Conservation (phyloP, 2,329 filamentous ascomycete genomes). For the Diplocarpon rosae region DNA sequence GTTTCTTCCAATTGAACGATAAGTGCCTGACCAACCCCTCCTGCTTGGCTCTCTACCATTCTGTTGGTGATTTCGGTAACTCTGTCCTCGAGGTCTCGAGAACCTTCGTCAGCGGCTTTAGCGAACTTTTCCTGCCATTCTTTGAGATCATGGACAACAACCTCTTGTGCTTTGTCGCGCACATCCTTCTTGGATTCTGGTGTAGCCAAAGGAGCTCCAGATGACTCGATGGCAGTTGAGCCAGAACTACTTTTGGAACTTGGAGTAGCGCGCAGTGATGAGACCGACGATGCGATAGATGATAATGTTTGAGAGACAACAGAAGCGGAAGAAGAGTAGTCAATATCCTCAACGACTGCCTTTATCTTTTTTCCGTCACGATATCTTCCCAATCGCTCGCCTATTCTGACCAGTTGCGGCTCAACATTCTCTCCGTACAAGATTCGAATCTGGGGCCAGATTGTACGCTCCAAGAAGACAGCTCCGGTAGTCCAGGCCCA, state of each 20-base stretch:
- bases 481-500: conserved; percentile 60
- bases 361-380: conserved; percentile 50
- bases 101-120: conserved; percentile 72
- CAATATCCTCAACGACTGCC: conserved; percentile 43
- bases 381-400: conserved; percentile 73
- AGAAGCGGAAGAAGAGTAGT: conserved; percentile 28
- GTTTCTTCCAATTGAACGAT: conserved; percentile 58
- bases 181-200: conserved; percentile 37
- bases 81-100: conserved; percentile 52
- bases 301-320: conserved; percentile 22
- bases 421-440: conserved; percentile 89
- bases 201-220: conserved; percentile 23
- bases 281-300: conserved; percentile 20
- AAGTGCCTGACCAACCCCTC: conserved; percentile 53
- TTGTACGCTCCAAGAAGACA: conserved; percentile 59
- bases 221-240: conserved; percentile 15
- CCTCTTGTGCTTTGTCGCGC: conserved; percentile 48
- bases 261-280: conserved; percentile 16
- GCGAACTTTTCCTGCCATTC: conserved; percentile 85
- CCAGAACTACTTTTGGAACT: conserved; percentile 5
- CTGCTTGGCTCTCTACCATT: conserved; percentile 53
- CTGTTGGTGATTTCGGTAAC: conserved; percentile 62
- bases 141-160: conserved; percentile 66
- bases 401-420: conserved; percentile 86
- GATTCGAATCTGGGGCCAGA: conserved; percentile 72